Conservation (phyloP, 805 yeast genomes). For the Spathaspora hagerdaliae region DNA sequence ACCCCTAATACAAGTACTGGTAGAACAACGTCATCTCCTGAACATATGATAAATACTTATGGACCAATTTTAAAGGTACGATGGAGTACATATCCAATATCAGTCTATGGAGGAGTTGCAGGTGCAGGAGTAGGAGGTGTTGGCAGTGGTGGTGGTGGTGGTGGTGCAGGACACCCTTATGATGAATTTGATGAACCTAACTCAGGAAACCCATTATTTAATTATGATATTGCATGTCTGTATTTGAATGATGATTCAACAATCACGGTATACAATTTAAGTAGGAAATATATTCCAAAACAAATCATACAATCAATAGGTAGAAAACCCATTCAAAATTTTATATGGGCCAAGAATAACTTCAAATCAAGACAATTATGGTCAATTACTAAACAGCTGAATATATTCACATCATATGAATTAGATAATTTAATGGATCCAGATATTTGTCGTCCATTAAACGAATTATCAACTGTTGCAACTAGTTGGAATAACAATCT, state of each 20-base stretch:
- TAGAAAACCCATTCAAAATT: conserved; percentile 36
- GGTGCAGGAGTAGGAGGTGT: no score
- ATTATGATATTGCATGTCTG: conserved; percentile 70
- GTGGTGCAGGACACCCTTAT: neutral
- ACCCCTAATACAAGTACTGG: conserved; percentile 4
- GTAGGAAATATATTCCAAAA: conserved; percentile 69
- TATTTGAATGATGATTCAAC: conserved; percentile 70
- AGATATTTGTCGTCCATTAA: conserved; percentile 34
- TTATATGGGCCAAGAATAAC: conserved; percentile 35
- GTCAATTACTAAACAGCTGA: conserved; percentile 36
- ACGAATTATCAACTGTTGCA: conserved; percentile 49
- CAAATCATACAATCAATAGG: conserved; percentile 57
- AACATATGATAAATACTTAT: conserved; percentile 66
- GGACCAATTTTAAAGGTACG: conserved; percentile 74
- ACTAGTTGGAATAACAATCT: conserved; percentile 55
- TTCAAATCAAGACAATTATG: conserved; percentile 24
- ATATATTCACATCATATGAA: conserved; percentile 33
- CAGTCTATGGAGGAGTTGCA: neutral
- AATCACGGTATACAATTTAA: conserved; percentile 64
- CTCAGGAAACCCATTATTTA: conserved; percentile 31
- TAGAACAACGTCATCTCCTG: conserved; percentile 43
- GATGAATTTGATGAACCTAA: neutral
- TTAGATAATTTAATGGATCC: conserved; percentile 17
- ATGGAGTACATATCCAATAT: conserved; percentile 45
- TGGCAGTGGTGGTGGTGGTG: no score